Evolutionary conservation across 768 basidiomycete species (phyloP), one percentile per base, ranked within the genome.

Genomic region (Tricholoma matsutake): DNA sequence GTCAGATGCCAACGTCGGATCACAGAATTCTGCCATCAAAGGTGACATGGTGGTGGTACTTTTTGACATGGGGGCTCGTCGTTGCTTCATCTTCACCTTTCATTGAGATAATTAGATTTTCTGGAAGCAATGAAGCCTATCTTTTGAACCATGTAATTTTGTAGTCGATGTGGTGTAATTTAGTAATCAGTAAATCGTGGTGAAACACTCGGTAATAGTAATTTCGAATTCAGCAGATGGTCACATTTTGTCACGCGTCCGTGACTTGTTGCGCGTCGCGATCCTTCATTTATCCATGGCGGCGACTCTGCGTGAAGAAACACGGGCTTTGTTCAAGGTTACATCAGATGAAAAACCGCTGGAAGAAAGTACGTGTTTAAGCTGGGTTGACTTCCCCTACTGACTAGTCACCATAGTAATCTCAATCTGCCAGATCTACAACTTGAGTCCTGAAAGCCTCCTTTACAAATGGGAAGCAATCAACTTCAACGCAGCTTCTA

Each of bases 381-480:
- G 6, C 5, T 34, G 11, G 32, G 28, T 55, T 16, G 10, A 11
- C 37, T 45, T 37, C 29, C 3, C 18, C 8, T 35, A 25, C 22
- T 57, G 16, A 31, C 20, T 51, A 51, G 54, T 45, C 54, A 29
- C 7, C 66, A 37, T 67, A 92, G 90, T 89, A 64, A 78, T 81
- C 32, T 77, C 79, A 25, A 77, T 92, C 61, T 92, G 91, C 69
- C 77, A 81, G 69, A 82, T 82, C 64, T 88, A 85, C 74, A 81
- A 82, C 60, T 35, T 87, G 39, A 64, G 75, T 31, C 78, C 86
- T 20, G 78, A 84, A 22, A 69, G 75, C 53, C 77, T 92, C 18
- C 79, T 78, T 41, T 92, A 78, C 72, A 92, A 91, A 70, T 86
- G 87, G 79, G 87, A 92, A 68, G 88, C 88, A 4, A 58, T 75